Conservation (phyloP, 73 alveolate species). For the Stentor coeruleus region DNA sequence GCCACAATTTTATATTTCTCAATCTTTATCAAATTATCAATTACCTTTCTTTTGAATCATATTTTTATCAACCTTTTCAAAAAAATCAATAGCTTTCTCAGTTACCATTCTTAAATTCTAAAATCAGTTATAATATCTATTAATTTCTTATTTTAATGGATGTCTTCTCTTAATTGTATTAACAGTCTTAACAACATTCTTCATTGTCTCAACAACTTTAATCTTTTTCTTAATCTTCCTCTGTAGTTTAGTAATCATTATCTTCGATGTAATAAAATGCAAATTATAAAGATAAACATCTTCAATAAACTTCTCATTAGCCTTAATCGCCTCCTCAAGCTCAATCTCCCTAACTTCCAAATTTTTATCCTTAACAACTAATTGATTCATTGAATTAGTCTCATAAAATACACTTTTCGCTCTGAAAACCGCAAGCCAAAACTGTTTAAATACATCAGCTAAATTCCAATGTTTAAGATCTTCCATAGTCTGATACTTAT, state of each 20-base stretch:
- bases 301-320: background rate
- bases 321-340: background rate
- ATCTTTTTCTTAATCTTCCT: background rate
- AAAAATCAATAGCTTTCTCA: too few relatives aligned
- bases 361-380: background rate
- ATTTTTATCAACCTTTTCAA: too few relatives aligned
- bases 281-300: background rate
- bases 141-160: too few relatives aligned
- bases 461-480: background rate
- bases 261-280: background rate
- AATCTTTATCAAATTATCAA: too few relatives aligned
- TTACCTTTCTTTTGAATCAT: too few relatives aligned
- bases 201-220: background rate
- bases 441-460: constrained; percentile 5
- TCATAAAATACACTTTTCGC: background rate
- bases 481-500: background rate
- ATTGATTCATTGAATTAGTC: background rate
- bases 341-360: background rate
- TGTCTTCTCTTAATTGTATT: too few relatives aligned
- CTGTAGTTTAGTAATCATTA: constrained; percentile 9
- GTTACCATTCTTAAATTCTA: too few relatives aligned
- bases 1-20: too few relatives aligned
- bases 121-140: too few relatives aligned
- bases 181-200: background rate
- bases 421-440: background rate